Evolutionary conservation across 2,329 filamentous ascomycete genomes (phyloP).

Genomic region (Trichoderma semiorbis): DNA sequence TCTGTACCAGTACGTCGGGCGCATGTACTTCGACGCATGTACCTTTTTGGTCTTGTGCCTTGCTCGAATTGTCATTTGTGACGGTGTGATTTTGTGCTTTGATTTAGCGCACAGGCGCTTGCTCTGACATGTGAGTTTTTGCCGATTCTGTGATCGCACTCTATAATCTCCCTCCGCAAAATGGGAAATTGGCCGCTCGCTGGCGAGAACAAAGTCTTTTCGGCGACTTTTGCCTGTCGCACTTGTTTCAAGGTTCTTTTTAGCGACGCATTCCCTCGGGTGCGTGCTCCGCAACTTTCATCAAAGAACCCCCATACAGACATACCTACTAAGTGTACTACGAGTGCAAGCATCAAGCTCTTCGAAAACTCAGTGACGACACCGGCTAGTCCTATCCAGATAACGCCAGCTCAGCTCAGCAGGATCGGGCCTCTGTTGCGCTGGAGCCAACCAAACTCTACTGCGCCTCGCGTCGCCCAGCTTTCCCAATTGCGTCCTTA

Average conservation of each 20-base stretch:
- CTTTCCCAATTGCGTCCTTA: not conserved
- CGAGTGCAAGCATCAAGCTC: not conserved
- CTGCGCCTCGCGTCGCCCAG: not conserved
- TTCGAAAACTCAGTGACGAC: not conserved
- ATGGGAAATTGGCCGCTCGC: not conserved
- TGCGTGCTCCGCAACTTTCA: not conserved
- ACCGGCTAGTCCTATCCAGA: not conserved
- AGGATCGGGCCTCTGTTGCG: slow-evolving; percentile 10
- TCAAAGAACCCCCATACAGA: not conserved
- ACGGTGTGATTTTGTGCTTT: not conserved
- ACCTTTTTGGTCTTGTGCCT: not conserved
- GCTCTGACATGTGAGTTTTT: not conserved
- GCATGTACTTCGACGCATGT: not conserved
- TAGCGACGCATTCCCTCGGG: not conserved
- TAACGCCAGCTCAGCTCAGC: slow-evolving; percentile 13
- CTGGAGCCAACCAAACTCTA: not conserved
- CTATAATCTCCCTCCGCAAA: not conserved
- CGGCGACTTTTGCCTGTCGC: not conserved
- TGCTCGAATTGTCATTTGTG: not conserved
- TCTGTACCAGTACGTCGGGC: not conserved
- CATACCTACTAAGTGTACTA: not conserved
- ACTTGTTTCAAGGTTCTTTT: not conserved
- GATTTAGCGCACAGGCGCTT: not conserved
- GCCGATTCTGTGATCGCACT: not conserved
- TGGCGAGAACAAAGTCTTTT: not conserved